Conservation (phyloP, 176 grass and related monocot species). For the Pontederia paniculata region DNA sequence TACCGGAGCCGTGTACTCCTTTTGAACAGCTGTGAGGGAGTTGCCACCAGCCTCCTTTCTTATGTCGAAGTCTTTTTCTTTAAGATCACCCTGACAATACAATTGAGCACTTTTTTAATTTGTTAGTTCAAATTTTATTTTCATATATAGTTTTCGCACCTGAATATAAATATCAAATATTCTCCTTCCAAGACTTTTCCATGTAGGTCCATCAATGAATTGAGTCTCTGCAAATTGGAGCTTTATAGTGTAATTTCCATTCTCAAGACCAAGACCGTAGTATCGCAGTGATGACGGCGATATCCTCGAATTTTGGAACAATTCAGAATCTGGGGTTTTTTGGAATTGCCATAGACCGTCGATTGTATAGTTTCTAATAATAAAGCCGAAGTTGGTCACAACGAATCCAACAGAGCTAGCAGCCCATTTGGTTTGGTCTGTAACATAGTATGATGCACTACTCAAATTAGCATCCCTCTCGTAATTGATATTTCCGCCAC, state of each 20-base stretch:
- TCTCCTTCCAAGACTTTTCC: too few species aligned
- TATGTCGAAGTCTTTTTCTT: conserved; percentile 75
- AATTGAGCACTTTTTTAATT: background rate
- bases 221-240: too few species aligned
- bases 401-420: conserved; percentile 61
- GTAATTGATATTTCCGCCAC: conserved; percentile 43
- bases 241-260: too few species aligned
- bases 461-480: conserved; percentile 23
- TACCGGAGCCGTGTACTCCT: conserved; percentile 38
- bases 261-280: too few species aligned
- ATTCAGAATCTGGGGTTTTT: conserved; percentile 50
- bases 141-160: conserved; percentile 42
- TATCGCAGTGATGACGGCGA: too few species aligned
- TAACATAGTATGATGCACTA: conserved; percentile 22
- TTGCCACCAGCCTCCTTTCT: conserved; percentile 57
- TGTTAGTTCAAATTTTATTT: too few species aligned
- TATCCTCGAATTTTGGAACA: too few species aligned
- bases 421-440: conserved; percentile 39
- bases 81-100: conserved; percentile 36
- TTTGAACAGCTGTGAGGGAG: conserved; percentile 44
- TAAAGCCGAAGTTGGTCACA: conserved; percentile 3
- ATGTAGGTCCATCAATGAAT: too few species aligned
- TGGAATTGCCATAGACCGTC: conserved; percentile 34
- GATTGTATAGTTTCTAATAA: conserved; percentile 57
- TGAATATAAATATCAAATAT: too few species aligned